A percentile compares a stretch with the other conserved stretches of the same genome.
Conservation (phyloP, 2,329 filamentous ascomycete genomes). For the Neofusicoccum sp. region DNA sequence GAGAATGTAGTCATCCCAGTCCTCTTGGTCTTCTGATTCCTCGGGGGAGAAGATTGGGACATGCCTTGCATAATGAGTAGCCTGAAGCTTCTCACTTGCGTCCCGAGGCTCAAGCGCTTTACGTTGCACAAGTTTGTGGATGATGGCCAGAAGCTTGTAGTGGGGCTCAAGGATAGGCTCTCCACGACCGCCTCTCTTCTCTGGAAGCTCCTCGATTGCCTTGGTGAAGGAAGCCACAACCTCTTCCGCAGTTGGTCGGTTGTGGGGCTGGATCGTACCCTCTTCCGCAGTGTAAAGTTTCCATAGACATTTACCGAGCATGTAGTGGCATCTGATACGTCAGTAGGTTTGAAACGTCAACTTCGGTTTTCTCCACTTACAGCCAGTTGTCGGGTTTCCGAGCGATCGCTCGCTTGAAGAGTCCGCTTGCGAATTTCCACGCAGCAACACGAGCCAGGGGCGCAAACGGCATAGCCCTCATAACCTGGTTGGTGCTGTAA, state of each 20-base stretch:
- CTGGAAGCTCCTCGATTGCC: conserved; percentile 64
- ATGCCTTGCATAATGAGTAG: conserved; percentile 59
- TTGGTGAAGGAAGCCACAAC: conserved; percentile 61
- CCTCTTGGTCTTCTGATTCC: conserved; percentile 46
- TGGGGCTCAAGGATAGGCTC: conserved; percentile 89
- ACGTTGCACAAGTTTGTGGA: conserved; percentile 75
- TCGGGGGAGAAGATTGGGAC: conserved; percentile 37
- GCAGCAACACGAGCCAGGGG: conserved; percentile 62
- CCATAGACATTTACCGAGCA: conserved; percentile 72
- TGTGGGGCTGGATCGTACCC: conserved; percentile 35
- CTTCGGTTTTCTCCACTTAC: conserved; percentile 40
- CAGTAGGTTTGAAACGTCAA: conserved; percentile 28
- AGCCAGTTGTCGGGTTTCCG: conserved; percentile 66
- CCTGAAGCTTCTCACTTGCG: conserved; percentile 53
- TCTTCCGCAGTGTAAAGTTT: conserved; percentile 64
- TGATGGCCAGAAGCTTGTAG: conserved; percentile 82
- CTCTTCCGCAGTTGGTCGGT: conserved; percentile 40
- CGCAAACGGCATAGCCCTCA: conserved; percentile 53
- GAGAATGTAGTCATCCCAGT: conserved; percentile 65
- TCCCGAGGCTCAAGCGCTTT: conserved; percentile 48
- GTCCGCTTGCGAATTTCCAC: conserved; percentile 65
- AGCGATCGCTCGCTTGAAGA: conserved; percentile 62
- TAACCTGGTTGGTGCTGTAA: conserved; percentile 48
- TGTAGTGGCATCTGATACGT: conserved; percentile 61
- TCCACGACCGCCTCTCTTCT: conserved; percentile 58